Evolutionary conservation across 2,329 filamentous ascomycete species (phyloP).

Genomic region (Cladophialophora chaetospira): DNA sequence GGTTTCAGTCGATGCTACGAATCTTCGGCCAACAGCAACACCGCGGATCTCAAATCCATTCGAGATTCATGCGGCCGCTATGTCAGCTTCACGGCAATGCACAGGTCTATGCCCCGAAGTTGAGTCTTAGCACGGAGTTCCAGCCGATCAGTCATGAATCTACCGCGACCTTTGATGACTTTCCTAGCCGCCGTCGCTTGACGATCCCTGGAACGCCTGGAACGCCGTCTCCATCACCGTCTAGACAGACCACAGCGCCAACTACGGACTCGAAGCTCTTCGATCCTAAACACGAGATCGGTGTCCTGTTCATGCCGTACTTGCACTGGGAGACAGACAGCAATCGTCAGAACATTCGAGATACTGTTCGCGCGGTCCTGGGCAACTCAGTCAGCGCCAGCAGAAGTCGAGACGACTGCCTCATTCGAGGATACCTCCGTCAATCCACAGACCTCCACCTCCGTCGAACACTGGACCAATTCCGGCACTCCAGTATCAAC

Average conservation of each 20-base stretch:
- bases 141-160: too few relatives aligned
- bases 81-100: too few relatives aligned
- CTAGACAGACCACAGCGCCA: neutral
- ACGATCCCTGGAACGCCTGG: too few relatives aligned
- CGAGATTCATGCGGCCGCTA: slow-evolving; percentile 33
- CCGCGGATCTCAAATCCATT: slow-evolving; percentile 38
- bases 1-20: slow-evolving; percentile 58
- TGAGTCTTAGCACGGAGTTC: too few relatives aligned
- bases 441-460: slow-evolving; percentile 57
- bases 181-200: too few relatives aligned
- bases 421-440: slow-evolving; percentile 52
- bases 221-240: too few relatives aligned
- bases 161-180: too few relatives aligned
- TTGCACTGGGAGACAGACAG: slow-evolving; percentile 65
- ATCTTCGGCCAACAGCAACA: slow-evolving; percentile 33
- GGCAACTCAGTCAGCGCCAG: too few relatives aligned
- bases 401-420: slow-evolving; percentile 45
- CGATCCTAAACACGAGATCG: neutral
- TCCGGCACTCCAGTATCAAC: slow-evolving; percentile 63
- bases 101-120: too few relatives aligned
- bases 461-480: slow-evolving; percentile 65
- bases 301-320: slow-evolving; percentile 60
- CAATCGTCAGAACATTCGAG: slow-evolving; percentile 23
- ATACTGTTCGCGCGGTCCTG: too few relatives aligned
- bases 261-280: neutral